These are phyloP conservation scores for Centaurea solstitialis DNA, from an alignment of 129 eudicot genomes.

Conservation along the genomic window DNA sequence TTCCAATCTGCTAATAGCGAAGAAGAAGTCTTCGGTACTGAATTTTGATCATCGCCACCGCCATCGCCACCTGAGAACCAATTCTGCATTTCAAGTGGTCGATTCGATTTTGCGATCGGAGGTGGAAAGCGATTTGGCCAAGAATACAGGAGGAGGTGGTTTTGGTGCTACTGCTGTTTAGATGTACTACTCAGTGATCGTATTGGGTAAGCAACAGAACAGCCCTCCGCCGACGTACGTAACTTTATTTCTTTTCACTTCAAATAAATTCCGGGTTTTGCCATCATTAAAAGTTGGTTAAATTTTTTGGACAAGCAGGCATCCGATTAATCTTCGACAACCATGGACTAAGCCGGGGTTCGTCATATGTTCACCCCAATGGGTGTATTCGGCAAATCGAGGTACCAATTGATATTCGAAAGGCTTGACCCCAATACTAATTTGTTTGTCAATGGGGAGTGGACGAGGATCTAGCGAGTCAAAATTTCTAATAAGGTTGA, in stretches of 20 bases:
- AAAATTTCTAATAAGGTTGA: too few relatives aligned
- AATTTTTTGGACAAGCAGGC: too few relatives aligned
- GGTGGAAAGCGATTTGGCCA: neutral
- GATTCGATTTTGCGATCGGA: conserved; percentile 13
- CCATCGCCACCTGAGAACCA: conserved; percentile 51
- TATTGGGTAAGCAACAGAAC: neutral
- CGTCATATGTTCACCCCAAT: too few relatives aligned
- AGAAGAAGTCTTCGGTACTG: conserved; percentile 34
- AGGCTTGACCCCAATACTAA: too few relatives aligned
- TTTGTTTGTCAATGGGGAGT: too few relatives aligned
- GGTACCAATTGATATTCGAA: too few relatives aligned
- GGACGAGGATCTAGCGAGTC: too few relatives aligned
- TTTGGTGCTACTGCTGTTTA: conserved; percentile 7
- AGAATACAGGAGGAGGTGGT: neutral
- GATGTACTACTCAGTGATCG: neutral
- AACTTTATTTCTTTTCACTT: too few relatives aligned
- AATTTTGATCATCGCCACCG: conserved; percentile 15
- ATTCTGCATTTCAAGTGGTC: conserved; percentile 44
- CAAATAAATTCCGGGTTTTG: too few relatives aligned
- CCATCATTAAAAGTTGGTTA: too few relatives aligned
- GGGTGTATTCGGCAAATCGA: neutral
- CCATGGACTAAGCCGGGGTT: too few relatives aligned
- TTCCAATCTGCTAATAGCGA: conserved; percentile 78
- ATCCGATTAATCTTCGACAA: too few relatives aligned
- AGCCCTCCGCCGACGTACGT: neutral